Conservation (phyloP, 495 filamentous ascomycete genomes). For the Chlorociboria aeruginascens region DNA sequence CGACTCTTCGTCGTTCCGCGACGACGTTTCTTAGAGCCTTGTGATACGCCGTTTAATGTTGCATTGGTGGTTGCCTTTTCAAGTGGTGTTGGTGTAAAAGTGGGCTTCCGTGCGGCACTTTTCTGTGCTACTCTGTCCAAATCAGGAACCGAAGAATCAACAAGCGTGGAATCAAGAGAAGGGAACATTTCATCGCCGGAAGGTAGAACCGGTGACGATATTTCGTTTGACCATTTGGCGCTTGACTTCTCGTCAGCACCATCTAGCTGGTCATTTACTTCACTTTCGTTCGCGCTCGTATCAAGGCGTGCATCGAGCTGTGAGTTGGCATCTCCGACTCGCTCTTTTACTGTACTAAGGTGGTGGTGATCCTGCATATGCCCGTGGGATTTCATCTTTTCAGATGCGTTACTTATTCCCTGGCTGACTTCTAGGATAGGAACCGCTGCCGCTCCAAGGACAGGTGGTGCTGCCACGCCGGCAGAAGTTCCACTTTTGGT, state of each 20-base stretch:
- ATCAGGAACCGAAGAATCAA: slow-evolving; percentile 1
- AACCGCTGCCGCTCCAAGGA: slow-evolving; percentile 26
- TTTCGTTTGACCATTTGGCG: slow-evolving; percentile 7
- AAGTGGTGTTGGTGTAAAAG: slow-evolving; percentile 13
- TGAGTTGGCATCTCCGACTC: slow-evolving; percentile 21
- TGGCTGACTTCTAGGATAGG: slow-evolving; percentile 14
- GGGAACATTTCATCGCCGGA: slow-evolving; percentile 16
- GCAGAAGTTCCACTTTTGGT: slow-evolving; percentile 36
- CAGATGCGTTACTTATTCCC: slow-evolving; percentile 17
- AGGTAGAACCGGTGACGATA: slow-evolving; percentile 12
- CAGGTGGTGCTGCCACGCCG: slow-evolving; percentile 23
- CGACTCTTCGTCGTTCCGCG: slow-evolving; percentile 66
- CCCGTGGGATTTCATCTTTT: slow-evolving; percentile 20
- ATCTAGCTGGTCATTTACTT: slow-evolving; percentile 7
- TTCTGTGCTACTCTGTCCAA: slow-evolving; percentile 7
- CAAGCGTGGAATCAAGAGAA: slow-evolving; percentile 8
- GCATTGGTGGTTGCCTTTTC: slow-evolving; percentile 1
- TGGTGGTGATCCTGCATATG: slow-evolving; percentile 10
- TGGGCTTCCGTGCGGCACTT: slow-evolving; percentile 9
- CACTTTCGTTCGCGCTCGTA: slow-evolving; percentile 12
- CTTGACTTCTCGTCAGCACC: slow-evolving; percentile 28
- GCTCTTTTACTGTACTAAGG: slow-evolving; percentile 29
- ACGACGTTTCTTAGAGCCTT: slow-evolving; percentile 35
- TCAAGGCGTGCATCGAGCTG: slow-evolving; percentile 3
- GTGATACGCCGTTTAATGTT: slow-evolving; percentile 2